Evolutionary conservation across 345 rosid genomes (phyloP).

Genomic region (Citrus sp.): DNA sequence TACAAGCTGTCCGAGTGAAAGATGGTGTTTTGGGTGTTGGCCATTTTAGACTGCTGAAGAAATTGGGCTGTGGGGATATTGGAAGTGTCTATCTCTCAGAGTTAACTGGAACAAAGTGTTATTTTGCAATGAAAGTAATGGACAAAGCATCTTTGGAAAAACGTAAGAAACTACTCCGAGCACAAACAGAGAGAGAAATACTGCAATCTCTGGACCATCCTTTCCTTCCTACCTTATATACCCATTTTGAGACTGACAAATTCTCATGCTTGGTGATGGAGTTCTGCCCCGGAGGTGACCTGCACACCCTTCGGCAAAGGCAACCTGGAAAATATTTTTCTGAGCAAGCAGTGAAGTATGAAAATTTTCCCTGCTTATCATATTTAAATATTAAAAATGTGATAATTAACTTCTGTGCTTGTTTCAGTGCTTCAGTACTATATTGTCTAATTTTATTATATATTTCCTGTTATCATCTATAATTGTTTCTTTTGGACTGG

Average conservation of each 20-base stretch:
- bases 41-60: slow-evolving; percentile 74
- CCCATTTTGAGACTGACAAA: slow-evolving; percentile 81
- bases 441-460: background rate
- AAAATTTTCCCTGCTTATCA: slow-evolving; percentile 10
- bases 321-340: slow-evolving; percentile 80
- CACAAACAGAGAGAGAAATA: slow-evolving; percentile 84
- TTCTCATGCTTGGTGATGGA: slow-evolving; percentile 88
- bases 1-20: slow-evolving; percentile 65
- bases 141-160: slow-evolving; percentile 72
- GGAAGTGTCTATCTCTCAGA: slow-evolving; percentile 81
- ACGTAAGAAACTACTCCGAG: slow-evolving; percentile 76
- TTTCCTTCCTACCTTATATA: slow-evolving; percentile 71
- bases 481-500: background rate
- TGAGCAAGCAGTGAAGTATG: slow-evolving; percentile 82
- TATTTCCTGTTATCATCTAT: background rate
- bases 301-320: slow-evolving; percentile 79
- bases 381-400: background rate
- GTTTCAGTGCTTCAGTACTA: slow-evolving; percentile 3
- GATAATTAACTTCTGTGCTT: background rate
- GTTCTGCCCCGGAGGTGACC: slow-evolving; percentile 86
- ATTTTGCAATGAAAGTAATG: slow-evolving; percentile 79
- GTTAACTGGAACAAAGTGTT: slow-evolving; percentile 63
- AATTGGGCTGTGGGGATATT: slow-evolving; percentile 79
- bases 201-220: slow-evolving; percentile 77
- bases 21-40: slow-evolving; percentile 66